Base-by-base conservation (phyloP, 306 rosid genomes). In the Quercus bicolor region DNA sequence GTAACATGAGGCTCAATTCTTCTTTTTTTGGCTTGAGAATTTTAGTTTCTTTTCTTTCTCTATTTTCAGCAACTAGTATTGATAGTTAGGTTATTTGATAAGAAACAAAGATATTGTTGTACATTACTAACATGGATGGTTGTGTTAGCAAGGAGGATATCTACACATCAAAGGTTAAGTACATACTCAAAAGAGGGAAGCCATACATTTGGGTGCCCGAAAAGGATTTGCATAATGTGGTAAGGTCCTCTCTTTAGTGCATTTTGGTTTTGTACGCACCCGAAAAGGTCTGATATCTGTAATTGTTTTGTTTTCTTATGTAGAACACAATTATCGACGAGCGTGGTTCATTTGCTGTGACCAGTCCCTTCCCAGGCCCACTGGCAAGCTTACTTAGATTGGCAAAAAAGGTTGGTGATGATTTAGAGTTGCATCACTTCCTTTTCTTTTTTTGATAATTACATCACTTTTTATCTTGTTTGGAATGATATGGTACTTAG, bases 151-250 rank as follows among this genome's bases (percentile, higher is more conserved):
- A 91, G 86, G 86, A 76, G 51, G 82, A 76, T 77, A 85, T 94
- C 64, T 76, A 89, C 82, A 85, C 94, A 9, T 92, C 98, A 43
- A 91, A 88, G 86, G 87, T 94, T n/a, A 91, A 86, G 69, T 94
- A 94, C 84, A 85, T 92, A 52, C 40, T 87, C 59, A 90, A 71
- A 79, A 90, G 83, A 81, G 98, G 98, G 56, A 90, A 90, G 75
- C 98, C 97, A 28, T 92, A 89, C 81, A 80, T 92, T 73, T 94
- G 98, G 98, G 91, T 94, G 56, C 92, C 93, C 0, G 93, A 92
- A 80, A 85, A 86, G 48, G 97, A 91, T 76, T 83, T 92, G 76
- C 98, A 94, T 79, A 91, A 89, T 82, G 89, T 91, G 97, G 98
- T 94, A 88, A 65, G 81, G 68, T 78, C 24, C 37, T 85, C 24